These are phyloP conservation scores for Volvox reticuliferus DNA, from an alignment of 139 green algal genomes.

Conservation along the genomic window DNA sequence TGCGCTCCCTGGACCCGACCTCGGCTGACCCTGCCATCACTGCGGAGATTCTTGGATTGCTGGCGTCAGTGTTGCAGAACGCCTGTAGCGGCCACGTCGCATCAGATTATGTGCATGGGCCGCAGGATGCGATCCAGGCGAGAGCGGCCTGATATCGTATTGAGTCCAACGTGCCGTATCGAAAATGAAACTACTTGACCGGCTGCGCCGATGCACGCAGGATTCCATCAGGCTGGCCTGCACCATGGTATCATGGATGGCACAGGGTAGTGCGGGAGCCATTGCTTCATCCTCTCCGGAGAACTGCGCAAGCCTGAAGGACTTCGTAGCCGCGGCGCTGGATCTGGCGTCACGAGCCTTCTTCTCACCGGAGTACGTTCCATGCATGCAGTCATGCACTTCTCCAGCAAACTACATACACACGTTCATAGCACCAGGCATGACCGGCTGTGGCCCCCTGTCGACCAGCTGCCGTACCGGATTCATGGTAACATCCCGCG, in stretches of 20 bases:
- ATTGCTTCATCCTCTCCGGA: not conserved
- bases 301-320: not conserved
- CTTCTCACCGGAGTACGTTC: constrained; percentile 24
- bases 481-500: too few relatives aligned
- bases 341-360: constrained; percentile 25
- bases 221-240: constrained; percentile 13
- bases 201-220: not conserved
- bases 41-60: not conserved
- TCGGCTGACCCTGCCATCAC: not conserved
- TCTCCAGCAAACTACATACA: too few relatives aligned
- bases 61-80: constrained; percentile 14
- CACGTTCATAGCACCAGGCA: too few relatives aligned
- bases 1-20: not conserved
- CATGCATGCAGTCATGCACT: not conserved
- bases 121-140: constrained; percentile 21
- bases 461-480: too few relatives aligned
- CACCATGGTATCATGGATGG: constrained; percentile 2
- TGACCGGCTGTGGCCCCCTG: too few relatives aligned
- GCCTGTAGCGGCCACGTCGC: not conserved
- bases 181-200: too few relatives aligned
- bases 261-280: not conserved
- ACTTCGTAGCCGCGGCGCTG: constrained; percentile 13
- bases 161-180: too few relatives aligned
- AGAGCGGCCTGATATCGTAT: not conserved
- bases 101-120: not conserved